Conservation (phyloP, 2,329 filamentous ascomycete species). For the Colletotrichum liriopes region DNA sequence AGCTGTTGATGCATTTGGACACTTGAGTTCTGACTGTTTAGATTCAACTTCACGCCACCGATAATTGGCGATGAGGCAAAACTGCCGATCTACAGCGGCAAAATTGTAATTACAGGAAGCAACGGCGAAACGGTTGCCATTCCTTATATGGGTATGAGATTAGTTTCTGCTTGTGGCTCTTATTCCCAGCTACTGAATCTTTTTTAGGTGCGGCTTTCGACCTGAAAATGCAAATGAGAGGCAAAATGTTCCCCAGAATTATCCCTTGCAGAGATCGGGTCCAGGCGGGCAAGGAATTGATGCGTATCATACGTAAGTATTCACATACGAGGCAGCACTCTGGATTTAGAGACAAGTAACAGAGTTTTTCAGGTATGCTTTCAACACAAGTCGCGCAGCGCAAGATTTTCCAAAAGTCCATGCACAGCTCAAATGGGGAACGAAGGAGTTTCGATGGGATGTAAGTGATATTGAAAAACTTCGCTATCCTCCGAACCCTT, state of each 20-base stretch:
- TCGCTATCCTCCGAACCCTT: too few relatives aligned
- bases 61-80: conserved; percentile 46
- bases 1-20: rapidly evolving
- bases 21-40: not conserved
- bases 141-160: conserved; percentile 50
- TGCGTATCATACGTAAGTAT: conserved; percentile 16
- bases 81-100: conserved; percentile 55
- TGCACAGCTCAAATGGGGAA: conserved; percentile 37
- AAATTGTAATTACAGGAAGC: conserved; percentile 50
- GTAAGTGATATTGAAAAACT: not conserved
- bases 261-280: conserved; percentile 30
- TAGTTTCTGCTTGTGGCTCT: rapidly evolving
- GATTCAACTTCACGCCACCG: conserved; percentile 49
- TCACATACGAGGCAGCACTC: rapidly evolving
- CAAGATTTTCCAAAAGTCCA: conserved; percentile 46
- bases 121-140: conserved; percentile 52
- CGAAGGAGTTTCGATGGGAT: conserved; percentile 44
- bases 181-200: not conserved
- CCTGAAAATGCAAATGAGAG: conserved; percentile 30
- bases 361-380: conserved; percentile 18
- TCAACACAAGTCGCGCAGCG: conserved; percentile 37
- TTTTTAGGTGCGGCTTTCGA: conserved; percentile 34
- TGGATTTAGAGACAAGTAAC: not conserved
- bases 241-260: conserved; percentile 32
- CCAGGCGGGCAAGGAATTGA: conserved; percentile 28